phyloP scores from a whole-genome alignment of 1,139 yeast species.

The Candida gigantensis region DNA sequence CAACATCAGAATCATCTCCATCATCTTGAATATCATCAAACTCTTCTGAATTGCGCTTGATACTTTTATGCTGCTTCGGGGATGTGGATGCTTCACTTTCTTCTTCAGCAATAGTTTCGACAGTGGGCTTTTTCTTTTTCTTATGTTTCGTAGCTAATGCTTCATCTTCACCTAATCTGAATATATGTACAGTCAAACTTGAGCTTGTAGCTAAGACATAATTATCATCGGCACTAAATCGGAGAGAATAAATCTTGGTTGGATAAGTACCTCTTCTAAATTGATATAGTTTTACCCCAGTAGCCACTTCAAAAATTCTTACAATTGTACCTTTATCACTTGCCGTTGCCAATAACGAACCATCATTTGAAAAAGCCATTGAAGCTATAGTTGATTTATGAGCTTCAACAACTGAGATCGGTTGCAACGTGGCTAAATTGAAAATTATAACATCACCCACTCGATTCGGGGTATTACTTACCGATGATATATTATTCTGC shows the following conservation, averaged over 20 bases:
- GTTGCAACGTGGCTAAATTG: slow-evolving; percentile 75
- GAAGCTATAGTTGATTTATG: slow-evolving; percentile 87
- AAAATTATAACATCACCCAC: slow-evolving; percentile 90
- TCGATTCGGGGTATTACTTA: slow-evolving; percentile 47
- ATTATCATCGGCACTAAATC: slow-evolving; percentile 73
- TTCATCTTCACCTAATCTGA: slow-evolving; percentile 67
- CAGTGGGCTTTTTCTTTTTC: slow-evolving; percentile 26
- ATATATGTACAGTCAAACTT: slow-evolving; percentile 90
- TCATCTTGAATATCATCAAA: slow-evolving; percentile 23
- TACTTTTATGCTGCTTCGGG: slow-evolving; percentile 1
- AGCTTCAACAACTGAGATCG: slow-evolving; percentile 88
- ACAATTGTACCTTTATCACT: slow-evolving; percentile 94
- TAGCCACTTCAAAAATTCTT: slow-evolving; percentile 80
- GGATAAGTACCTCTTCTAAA: slow-evolving; percentile 95
- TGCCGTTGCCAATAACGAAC: slow-evolving; percentile 85
- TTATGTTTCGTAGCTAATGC: slow-evolving; percentile 46
- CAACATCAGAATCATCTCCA: slow-evolving; percentile 36
- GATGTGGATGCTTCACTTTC: slow-evolving; percentile 1
- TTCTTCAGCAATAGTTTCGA: slow-evolving; percentile 36
- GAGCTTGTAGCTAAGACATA: slow-evolving; percentile 85
- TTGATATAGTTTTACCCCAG: slow-evolving; percentile 82
- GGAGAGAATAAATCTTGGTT: slow-evolving; percentile 79
- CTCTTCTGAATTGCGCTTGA: slow-evolving; percentile 14
- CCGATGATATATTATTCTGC: slow-evolving; percentile 46
- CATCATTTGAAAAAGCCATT: slow-evolving; percentile 75